A percentile compares a stretch with the other conserved stretches of the same genome.
phyloP scores from a whole-genome alignment of 1,284 basidiomycete species.

The Sanghuangporus baumii region DNA sequence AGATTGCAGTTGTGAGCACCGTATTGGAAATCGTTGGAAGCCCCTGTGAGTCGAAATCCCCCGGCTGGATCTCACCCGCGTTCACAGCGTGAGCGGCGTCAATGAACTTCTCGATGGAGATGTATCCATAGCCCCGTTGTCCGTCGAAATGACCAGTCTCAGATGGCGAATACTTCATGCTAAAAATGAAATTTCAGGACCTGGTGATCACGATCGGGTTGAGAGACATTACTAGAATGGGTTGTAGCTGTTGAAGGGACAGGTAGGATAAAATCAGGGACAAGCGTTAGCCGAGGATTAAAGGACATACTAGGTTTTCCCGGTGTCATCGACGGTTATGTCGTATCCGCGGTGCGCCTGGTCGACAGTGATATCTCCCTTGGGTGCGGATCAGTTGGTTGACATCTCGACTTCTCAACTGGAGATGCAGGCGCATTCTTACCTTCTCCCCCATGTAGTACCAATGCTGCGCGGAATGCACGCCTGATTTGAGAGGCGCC shows the following conservation, averaged over 20 bases:
- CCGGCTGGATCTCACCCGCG: conserved; percentile 55
- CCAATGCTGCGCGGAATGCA: conserved; percentile 89
- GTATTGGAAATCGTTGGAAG: conserved; percentile 87
- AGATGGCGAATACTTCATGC: conserved; percentile 91
- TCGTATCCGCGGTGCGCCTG: conserved; percentile 93
- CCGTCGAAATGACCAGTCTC: conserved; percentile 90
- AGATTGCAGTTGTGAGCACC: conserved; percentile 85
- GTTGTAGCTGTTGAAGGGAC: conserved; percentile 46
- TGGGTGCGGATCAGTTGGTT: conserved; percentile 16
- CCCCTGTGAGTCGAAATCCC: conserved; percentile 73
- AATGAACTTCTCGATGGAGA: conserved; percentile 91
- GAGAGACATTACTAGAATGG: conserved; percentile 72
- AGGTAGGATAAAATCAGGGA: background rate
- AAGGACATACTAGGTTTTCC: conserved; percentile 57
- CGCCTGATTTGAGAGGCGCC: conserved; percentile 68
- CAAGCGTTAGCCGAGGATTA: background rate
- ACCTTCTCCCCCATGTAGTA: conserved; percentile 93
- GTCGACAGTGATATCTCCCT: conserved; percentile 89
- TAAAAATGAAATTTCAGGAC: conserved; percentile 25
- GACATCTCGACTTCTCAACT: conserved; percentile 2
- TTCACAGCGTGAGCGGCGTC: conserved; percentile 77
- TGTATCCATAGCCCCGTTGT: conserved; percentile 85
- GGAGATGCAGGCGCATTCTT: conserved; percentile 16
- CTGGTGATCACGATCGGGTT: background rate
- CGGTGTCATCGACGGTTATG: conserved; percentile 76